These are phyloP conservation scores for Tylopilus intermedius DNA, from an alignment of 768 basidiomycete species.

Conservation along the genomic window DNA sequence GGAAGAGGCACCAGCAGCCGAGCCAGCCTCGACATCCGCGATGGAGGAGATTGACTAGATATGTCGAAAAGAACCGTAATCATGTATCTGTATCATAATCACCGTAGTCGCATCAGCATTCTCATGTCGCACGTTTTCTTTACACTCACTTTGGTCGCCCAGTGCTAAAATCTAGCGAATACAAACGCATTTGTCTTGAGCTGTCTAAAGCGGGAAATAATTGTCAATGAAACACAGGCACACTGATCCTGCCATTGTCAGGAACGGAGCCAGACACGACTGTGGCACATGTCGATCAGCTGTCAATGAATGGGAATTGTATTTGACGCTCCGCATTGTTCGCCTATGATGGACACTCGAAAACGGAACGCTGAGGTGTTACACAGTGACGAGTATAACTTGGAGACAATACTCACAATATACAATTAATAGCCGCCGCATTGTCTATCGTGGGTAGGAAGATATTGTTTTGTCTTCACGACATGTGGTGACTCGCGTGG, in stretches of 20 bases:
- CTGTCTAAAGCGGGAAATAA: no score
- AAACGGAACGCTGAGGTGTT: neutral
- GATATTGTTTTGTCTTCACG: neutral
- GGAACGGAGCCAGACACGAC: neutral
- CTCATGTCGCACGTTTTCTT: constrained; percentile 18
- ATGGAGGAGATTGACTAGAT: constrained; percentile 96
- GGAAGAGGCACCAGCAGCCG: constrained; percentile 50
- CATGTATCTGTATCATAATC: constrained; percentile 24
- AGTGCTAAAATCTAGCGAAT: constrained; percentile 11
- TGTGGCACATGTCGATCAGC: constrained; percentile 1
- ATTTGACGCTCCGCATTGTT: constrained; percentile 26
- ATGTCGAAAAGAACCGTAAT: constrained; percentile 1
- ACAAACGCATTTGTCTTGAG: no score
- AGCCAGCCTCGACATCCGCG: constrained; percentile 65
- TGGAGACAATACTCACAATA: no score
- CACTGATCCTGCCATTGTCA: no score
- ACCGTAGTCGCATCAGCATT: constrained; percentile 24
- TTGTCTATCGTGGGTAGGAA: neutral
- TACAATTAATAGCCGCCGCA: neutral
- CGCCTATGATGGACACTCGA: neutral
- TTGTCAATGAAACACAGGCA: neutral
- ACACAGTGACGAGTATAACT: neutral
- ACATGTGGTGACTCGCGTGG: neutral
- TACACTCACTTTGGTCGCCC: constrained; percentile 20
- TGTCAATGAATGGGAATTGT: neutral